Evolutionary conservation across 371 early-diverging fungal genomes (phyloP), one percentile per base, ranked within the genome.

Genomic region (Rhizomucor miehei): DNA sequence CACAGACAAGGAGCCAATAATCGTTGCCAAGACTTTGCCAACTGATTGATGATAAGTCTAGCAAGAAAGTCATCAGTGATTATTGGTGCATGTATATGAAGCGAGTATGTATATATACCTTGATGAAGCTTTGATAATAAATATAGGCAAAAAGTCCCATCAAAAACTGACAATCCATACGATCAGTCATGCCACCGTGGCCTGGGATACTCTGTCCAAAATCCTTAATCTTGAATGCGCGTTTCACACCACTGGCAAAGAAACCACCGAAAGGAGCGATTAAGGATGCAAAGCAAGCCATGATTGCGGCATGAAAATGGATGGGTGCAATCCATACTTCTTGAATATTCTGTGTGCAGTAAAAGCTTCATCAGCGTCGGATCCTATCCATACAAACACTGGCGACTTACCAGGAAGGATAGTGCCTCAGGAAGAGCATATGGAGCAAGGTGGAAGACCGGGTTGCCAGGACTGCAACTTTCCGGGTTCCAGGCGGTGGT

Each of bases 181-280:
- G 88, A 72, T 99, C 99, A 0, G 98, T 95, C 55, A 99, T 78
- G 9, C 99, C 99, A 50, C 99, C 99, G 62, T 98, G 97, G 29
- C 97, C 98, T 9, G 99, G 99, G 63, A 99, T 99, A 43, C 89
- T 87, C 56, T 93, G 86, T 14, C 97, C 95, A 73, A 99, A 99
- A 68, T 99, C 99, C 65, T 99, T 99, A 66, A 98, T 89, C 51
- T 96, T 91, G 79, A 97, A 98, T 0, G 98, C 97, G 35, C 99
- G 84, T 74, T 99, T 99, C 35, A 94, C 87, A 3, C 93, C 99
- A 65, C 94, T 93, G 9, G 99, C 99, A 79, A 99, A 97, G 82
- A 99, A 98, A 4, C 99, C 99, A 34, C 98, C 98, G 75, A 99
- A 98, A 11, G 99, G 99, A 16, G 99, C 99, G 60, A 99, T 93